phyloP scores from a whole-genome alignment of 768 basidiomycete species.

The Boletus subcaerulescens region DNA sequence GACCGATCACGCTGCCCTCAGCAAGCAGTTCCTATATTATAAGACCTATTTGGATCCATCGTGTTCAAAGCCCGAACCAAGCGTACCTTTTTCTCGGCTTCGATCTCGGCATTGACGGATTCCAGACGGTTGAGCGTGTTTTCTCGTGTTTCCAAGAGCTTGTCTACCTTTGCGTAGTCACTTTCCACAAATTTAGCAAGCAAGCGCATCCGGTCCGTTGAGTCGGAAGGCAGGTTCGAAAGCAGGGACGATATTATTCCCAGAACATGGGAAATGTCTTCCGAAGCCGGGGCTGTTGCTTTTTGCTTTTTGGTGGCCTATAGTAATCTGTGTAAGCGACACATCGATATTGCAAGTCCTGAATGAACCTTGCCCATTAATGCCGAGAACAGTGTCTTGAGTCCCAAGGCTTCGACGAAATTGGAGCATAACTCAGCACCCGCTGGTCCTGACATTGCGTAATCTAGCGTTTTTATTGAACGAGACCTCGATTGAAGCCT shows the following conservation, averaged over 20 bases:
- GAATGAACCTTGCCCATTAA: conserved; percentile 90
- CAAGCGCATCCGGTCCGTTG: conserved; percentile 72
- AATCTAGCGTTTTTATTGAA: conserved; percentile 88
- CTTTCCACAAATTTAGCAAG: conserved; percentile 92
- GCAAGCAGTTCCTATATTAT: conserved; percentile 47
- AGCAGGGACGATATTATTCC: conserved; percentile 87
- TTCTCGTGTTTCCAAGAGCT: conserved; percentile 85
- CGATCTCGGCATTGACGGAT: conserved; percentile 63
- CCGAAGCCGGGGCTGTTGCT: conserved; percentile 52
- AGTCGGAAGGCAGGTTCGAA: conserved; percentile 84
- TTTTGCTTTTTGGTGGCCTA: conserved; percentile 67
- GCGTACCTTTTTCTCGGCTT: conserved; percentile 61
- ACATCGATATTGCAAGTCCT: background rate
- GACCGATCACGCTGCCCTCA: conserved; percentile 53
- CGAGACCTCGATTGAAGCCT: conserved; percentile 78
- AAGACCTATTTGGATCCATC: background rate
- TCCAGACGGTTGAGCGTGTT: conserved; percentile 58
- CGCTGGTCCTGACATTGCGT: conserved; percentile 78
- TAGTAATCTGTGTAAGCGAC: conserved; percentile 7
- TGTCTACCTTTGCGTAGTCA: conserved; percentile 93
- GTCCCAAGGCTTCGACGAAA: conserved; percentile 83
- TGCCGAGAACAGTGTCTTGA: conserved; percentile 86
- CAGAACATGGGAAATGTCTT: conserved; percentile 85
- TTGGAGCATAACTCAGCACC: conserved; percentile 71
- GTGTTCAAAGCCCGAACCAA: background rate